Conservation (phyloP, 1,139 yeast genomes). For the Zygoascus sp. region DNA sequence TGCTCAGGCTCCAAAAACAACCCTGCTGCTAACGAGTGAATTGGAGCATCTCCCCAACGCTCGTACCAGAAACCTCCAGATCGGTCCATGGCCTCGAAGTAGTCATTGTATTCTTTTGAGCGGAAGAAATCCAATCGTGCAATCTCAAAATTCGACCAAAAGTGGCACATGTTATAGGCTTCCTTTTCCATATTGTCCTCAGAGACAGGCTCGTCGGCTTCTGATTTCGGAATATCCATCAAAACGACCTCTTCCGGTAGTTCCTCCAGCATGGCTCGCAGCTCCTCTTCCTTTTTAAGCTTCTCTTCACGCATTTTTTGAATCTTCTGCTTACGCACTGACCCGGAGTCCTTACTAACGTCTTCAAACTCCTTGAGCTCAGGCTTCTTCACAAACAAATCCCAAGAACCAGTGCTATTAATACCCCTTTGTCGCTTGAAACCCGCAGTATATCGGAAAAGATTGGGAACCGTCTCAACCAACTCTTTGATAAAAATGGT, state of each 20-base stretch:
- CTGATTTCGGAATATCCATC: slow-evolving; percentile 17
- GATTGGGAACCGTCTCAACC: slow-evolving; percentile 71
- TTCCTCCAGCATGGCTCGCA: slow-evolving; percentile 19
- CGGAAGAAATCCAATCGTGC: slow-evolving; percentile 73
- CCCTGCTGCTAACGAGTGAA: slow-evolving; percentile 80
- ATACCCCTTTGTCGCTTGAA: slow-evolving; percentile 50
- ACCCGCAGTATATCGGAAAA: slow-evolving; percentile 65
- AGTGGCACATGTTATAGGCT: slow-evolving; percentile 77
- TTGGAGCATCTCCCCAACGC: slow-evolving; percentile 96
- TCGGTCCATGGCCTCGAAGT: slow-evolving; percentile 60
- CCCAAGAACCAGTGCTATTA: slow-evolving; percentile 46
- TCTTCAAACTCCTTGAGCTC: slow-evolving; percentile 19
- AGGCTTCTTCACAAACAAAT: slow-evolving; percentile 32
- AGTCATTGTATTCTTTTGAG: slow-evolving; percentile 56
- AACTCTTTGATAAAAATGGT: slow-evolving; percentile 72
- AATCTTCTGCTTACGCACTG: slow-evolving; percentile 22
- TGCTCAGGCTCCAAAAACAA: slow-evolving; percentile 62
- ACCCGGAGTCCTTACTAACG: slow-evolving; percentile 21
- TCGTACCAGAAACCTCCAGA: slow-evolving; percentile 82
- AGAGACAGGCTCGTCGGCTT: slow-evolving; percentile 13
- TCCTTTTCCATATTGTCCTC: slow-evolving; percentile 48
- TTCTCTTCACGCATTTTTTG: slow-evolving; percentile 33
- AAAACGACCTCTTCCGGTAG: slow-evolving; percentile 22
- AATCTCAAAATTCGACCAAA: slow-evolving; percentile 93
- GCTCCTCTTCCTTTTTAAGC: slow-evolving; percentile 17